Conservation (phyloP, 495 filamentous ascomycete genomes). For the Penicillium atrosanguineum region DNA sequence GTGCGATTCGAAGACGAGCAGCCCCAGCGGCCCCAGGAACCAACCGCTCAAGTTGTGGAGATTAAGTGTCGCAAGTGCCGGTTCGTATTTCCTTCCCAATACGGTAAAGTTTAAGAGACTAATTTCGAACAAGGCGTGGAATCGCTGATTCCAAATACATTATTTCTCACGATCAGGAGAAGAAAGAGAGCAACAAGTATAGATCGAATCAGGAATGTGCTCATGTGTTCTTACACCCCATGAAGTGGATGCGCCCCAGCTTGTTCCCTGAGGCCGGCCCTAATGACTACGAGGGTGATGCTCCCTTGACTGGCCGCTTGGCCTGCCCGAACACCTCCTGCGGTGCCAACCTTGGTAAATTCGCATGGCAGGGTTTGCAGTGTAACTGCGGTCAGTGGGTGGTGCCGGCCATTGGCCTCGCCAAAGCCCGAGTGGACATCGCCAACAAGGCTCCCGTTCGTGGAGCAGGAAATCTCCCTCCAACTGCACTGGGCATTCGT, state of each 20-base stretch:
- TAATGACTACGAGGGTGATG: slow-evolving; percentile 40
- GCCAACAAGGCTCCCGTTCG: slow-evolving; percentile 21
- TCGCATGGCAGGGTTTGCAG: slow-evolving; percentile 91
- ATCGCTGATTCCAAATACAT: slow-evolving; percentile 60
- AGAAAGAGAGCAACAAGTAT: slow-evolving; percentile 20
- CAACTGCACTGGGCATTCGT: slow-evolving; percentile 35
- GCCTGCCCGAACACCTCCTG: slow-evolving; percentile 79
- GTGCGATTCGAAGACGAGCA: slow-evolving; percentile 85
- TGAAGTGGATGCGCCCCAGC: slow-evolving; percentile 88
- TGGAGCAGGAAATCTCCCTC: slow-evolving; percentile 17
- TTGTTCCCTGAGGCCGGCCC: slow-evolving; percentile 44
- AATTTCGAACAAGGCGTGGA: slow-evolving; percentile 43
- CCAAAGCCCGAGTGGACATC: slow-evolving; percentile 76
- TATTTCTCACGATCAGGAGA: slow-evolving; percentile 47
- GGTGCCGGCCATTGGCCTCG: slow-evolving; percentile 83
- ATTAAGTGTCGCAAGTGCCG: slow-evolving; percentile 67
- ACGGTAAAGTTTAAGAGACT: slow-evolving; percentile 1
- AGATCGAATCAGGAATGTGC: slow-evolving; percentile 52
- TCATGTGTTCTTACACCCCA: slow-evolving; percentile 84
- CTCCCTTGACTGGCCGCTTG: slow-evolving; percentile 75
- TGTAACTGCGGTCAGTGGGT: slow-evolving; percentile 92
- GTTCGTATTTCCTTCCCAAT: slow-evolving; percentile 27
- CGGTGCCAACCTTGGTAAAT: slow-evolving; percentile 77
- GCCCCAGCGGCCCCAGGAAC: slow-evolving; percentile 18
- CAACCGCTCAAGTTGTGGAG: slow-evolving; percentile 35